Evolutionary conservation across 2,329 filamentous ascomycete genomes (phyloP).

Genomic region (Chrysosporium queenslandicum): DNA sequence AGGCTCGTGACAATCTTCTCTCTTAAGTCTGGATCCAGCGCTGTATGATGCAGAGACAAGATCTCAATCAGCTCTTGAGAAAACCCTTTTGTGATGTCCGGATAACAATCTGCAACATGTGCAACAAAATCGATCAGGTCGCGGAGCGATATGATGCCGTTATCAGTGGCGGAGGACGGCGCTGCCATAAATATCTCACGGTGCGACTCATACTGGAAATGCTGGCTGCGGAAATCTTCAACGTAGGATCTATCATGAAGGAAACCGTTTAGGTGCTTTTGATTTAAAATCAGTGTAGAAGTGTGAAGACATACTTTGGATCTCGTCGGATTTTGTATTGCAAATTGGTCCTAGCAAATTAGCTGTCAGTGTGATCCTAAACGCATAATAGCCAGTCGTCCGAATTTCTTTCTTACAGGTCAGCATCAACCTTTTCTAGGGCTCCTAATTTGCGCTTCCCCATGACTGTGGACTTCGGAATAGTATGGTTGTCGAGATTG

Average conservation of each 20-base stretch:
- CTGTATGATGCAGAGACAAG: constrained; percentile 68
- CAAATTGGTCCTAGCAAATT: constrained; percentile 56
- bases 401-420: constrained; percentile 50
- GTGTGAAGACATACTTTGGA: constrained; percentile 51
- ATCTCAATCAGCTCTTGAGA: constrained; percentile 72
- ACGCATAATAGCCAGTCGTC: constrained; percentile 6
- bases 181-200: constrained; percentile 83
- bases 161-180: constrained; percentile 65
- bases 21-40: constrained; percentile 70
- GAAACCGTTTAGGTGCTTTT: no score
- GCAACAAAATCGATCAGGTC: constrained; percentile 90
- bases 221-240: constrained; percentile 80
- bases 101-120: constrained; percentile 90
- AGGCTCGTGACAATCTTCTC: constrained; percentile 92
- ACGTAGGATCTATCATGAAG: constrained; percentile 75
- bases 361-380: constrained; percentile 1
- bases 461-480: constrained; percentile 39
- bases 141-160: constrained; percentile 71
- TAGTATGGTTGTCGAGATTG: not conserved
- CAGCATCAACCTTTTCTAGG: constrained; percentile 89
- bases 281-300: no score
- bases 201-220: constrained; percentile 83
- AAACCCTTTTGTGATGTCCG: constrained; percentile 65
- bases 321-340: constrained; percentile 88
- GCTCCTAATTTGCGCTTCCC: constrained; percentile 83